Base-by-base conservation (phyloP, 2,329 filamentous ascomycete genomes). In the Akanthomyces lecanii region DNA sequence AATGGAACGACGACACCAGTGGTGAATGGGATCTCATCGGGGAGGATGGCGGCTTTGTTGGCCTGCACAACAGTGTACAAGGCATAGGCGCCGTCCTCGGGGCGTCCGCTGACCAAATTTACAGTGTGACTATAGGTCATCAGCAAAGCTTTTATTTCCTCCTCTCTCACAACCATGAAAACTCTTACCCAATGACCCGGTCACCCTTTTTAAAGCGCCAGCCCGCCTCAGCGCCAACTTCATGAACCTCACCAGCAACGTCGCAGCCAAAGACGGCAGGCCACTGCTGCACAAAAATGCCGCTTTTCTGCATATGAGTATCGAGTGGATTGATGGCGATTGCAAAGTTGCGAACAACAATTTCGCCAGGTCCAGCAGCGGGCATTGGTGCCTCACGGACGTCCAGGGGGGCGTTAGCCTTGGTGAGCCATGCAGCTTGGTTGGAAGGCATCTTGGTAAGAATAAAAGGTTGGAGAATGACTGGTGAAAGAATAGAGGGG, bases 251-350 rank as follows among this genome's bases (percentile, higher is more conserved):
- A 18, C 73, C 73, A 33, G 73, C 73, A 5, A 71, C 67, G 60
- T 75, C 73, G 54, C 68, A 70, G 36, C 73, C 73, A 18, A 71
- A 65, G 38, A 72, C 65, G 33, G 67, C 61, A 8, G 71, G 71
- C 65, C 67, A 73, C 57, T 70, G 70, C 66, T 76, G 65, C 14
- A 77, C 60, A 48, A 78, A 72, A 36, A 76, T 68, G 28, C 73
- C 75, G 3, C 33, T 40, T 16, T 73, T 69, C 48, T 69, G 69
- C 65, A 72, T 70, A 45, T 69, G 67, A 36, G 64, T 67, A 63
- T 73, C 71, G 16, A 72, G n/a, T 67, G 67, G 52, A 72, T 72
- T 73, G 62, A 72, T 69, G 38, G 70, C 70, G 48, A 72, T 65
- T 23, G 69, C 67, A 28, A 50, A 58, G 56, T 66, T 69, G n/a